These are phyloP conservation scores for Mrakia blollopis DNA, from an alignment of 768 basidiomycete species.

Conservation along the genomic window DNA sequence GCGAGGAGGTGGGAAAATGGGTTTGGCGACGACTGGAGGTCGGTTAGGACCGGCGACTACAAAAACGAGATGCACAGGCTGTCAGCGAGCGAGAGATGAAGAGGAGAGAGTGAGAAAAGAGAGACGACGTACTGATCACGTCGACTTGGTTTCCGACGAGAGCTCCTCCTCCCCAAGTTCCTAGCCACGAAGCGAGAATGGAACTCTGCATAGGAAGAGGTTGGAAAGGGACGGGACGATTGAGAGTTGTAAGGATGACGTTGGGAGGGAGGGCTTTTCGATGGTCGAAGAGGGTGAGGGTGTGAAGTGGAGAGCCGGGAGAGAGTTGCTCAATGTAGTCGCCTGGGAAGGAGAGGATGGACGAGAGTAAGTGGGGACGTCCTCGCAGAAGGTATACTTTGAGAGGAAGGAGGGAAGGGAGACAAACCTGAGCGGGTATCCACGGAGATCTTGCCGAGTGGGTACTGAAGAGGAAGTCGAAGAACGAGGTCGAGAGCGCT, in stretches of 20 bases:
- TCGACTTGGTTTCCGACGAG: constrained; percentile 45
- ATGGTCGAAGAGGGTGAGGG: constrained; percentile 44
- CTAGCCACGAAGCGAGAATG: constrained; percentile 43
- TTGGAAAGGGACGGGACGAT: constrained; percentile 39
- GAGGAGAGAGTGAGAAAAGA: neutral
- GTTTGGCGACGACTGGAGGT: constrained; percentile 32
- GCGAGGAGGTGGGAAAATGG: neutral
- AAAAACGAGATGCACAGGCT: neutral
- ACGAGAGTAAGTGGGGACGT: too few species aligned
- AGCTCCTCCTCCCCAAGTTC: constrained; percentile 43
- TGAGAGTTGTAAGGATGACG: constrained; percentile 36
- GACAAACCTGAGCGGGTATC: constrained; percentile 37
- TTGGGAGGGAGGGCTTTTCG: constrained; percentile 42
- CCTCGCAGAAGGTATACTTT: neutral
- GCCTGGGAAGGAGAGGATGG: constrained; percentile 37
- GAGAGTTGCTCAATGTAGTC: constrained; percentile 43
- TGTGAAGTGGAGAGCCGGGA: constrained; percentile 40
- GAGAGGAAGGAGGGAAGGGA: neutral
- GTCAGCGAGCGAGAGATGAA: neutral
- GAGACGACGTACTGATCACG: constrained; percentile 37
- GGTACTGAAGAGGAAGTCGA: constrained; percentile 17
- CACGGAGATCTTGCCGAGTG: constrained; percentile 41
- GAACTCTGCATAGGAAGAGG: constrained; percentile 40
- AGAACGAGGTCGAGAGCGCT: constrained; percentile 36
- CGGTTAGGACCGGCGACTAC: constrained; percentile 45